Base-by-base conservation (phyloP, 371 early-diverging fungal genomes). In the Apophysomyces ossiformis region DNA sequence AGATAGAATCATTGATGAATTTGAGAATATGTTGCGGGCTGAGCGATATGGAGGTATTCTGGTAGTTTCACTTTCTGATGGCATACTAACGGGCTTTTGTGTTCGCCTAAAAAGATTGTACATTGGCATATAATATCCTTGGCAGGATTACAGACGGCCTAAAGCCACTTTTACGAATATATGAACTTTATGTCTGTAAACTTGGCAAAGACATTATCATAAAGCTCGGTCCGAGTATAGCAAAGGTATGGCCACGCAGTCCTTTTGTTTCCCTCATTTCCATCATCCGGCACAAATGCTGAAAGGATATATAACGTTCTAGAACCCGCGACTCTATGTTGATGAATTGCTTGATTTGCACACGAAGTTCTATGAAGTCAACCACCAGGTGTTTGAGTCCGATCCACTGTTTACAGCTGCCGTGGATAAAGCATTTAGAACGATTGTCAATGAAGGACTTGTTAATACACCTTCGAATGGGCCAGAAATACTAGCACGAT, bases 351-450 rank as follows among this genome's bases (percentile, higher is more conserved):
- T 93, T 21, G 76, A 69, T 11, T 72, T 92, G 43, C 93, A 95
- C 61, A 41, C 66, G 7, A 89, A 89, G 61, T 93, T 87, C 64
- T 82, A 83, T 60, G 77, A 70, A 11, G 69, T 93, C 38, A 87
- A 87, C 64, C 65, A 71, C 5, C 79, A 84, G 26, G 88, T 88
- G 15, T 94, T 96, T 75, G 64, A 77, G 6, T 75, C 79, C 21
- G 91, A 95, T 68, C 78, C 91, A 0, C 64, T 81, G 5, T 95
- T 94, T 74, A 86, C 90, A 1, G 94, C 93, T 1, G 88, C 95
- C 18, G 82, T 93, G 16, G 96, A 96, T 69, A 94, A 95, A 79
- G 93, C 92, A 0, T 92, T 93, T 72, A 83, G 93, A 41, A 74
- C 84, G 1, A 81, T 94, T n/a, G 80, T 92, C 41, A 93, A 95